These are phyloP conservation scores for Isatis tinctoria DNA, from an alignment of 345 rosid species.

Conservation along the genomic window DNA sequence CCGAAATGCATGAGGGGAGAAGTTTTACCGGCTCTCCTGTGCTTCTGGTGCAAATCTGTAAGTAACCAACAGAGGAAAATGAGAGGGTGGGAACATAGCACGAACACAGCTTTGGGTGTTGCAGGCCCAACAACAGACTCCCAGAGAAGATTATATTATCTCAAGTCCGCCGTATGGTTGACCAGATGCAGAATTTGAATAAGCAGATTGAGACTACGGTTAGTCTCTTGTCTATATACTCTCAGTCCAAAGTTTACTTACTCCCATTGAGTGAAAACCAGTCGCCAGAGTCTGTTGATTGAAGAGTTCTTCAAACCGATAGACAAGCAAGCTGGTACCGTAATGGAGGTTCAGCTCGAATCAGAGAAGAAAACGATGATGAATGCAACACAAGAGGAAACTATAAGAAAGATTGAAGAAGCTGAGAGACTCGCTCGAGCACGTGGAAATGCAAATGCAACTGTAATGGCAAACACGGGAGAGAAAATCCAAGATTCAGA, in stretches of 20 bases:
- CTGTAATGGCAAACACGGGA: slow-evolving; percentile 16
- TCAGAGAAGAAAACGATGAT: slow-evolving; percentile 77
- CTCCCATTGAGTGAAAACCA: too few relatives aligned
- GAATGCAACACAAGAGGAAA: slow-evolving; percentile 54
- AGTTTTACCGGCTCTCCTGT: slow-evolving; percentile 52
- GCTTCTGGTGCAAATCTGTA: slow-evolving; percentile 82
- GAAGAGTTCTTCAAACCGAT: slow-evolving; percentile 82
- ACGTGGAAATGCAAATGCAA: slow-evolving; percentile 20
- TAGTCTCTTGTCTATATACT: slow-evolving; percentile 23
- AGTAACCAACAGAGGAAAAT: neutral
- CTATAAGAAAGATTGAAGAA: slow-evolving; percentile 55
- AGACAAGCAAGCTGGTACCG: slow-evolving; percentile 67
- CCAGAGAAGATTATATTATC: slow-evolving; percentile 75
- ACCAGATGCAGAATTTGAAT: slow-evolving; percentile 80
- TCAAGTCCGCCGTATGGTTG: slow-evolving; percentile 89
- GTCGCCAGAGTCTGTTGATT: slow-evolving; percentile 21
- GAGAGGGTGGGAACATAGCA: neutral
- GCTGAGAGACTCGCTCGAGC: slow-evolving; percentile 42
- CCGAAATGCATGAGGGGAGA: slow-evolving; percentile 5
- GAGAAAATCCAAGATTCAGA: slow-evolving; percentile 25
- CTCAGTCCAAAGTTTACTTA: neutral
- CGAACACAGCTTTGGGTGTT: slow-evolving; percentile 1
- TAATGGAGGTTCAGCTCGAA: slow-evolving; percentile 84
- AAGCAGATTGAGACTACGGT: slow-evolving; percentile 84
- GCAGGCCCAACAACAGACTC: slow-evolving; percentile 71